Percentiles rank a stretch among this genome's conserved stretches.
Conservation (phyloP, 371 early-diverging fungal genomes). For the Lichtheimia ornata region DNA sequence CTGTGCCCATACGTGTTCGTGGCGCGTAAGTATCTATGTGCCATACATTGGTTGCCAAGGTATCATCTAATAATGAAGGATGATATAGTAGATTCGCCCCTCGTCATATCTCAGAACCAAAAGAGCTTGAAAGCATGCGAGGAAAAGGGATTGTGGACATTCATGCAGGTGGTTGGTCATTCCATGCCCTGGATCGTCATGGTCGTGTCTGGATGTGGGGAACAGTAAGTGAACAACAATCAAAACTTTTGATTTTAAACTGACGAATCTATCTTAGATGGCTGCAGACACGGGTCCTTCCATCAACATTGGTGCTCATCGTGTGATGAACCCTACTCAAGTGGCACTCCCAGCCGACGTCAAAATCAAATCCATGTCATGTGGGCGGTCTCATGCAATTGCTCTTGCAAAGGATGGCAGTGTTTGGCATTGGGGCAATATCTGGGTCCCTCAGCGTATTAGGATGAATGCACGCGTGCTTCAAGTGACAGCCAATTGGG, state of each 20-base stretch:
- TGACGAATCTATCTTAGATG: neutral
- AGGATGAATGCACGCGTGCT: conserved; percentile 14
- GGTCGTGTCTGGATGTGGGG: conserved; percentile 50
- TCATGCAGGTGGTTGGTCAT: conserved; percentile 44
- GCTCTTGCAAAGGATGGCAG: conserved; percentile 28
- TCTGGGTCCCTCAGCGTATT: conserved; percentile 22
- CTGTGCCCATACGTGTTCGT: neutral
- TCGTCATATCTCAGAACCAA: conserved; percentile 13
- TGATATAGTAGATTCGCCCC: too few relatives aligned
- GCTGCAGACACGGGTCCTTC: conserved; percentile 8
- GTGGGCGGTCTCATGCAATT: conserved; percentile 40
- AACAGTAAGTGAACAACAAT: conserved; percentile 20
- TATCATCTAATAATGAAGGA: too few relatives aligned
- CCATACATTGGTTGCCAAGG: too few relatives aligned
- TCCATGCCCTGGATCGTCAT: conserved; percentile 40
- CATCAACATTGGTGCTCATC: neutral
- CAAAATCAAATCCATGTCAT: conserved; percentile 10
- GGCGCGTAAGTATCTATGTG: too few relatives aligned
- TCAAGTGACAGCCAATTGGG: conserved; percentile 42
- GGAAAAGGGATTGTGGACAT: conserved; percentile 40
- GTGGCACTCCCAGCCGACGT: conserved; percentile 13
- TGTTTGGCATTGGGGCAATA: conserved; percentile 38
- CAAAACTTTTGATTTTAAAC: neutral
- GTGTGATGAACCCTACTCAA: conserved; percentile 11
- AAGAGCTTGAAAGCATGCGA: conserved; percentile 27